These are phyloP conservation scores for Arthrobotrys pseudoclavata DNA, from an alignment of 2,329 filamentous ascomycete species.

Conservation along the genomic window DNA sequence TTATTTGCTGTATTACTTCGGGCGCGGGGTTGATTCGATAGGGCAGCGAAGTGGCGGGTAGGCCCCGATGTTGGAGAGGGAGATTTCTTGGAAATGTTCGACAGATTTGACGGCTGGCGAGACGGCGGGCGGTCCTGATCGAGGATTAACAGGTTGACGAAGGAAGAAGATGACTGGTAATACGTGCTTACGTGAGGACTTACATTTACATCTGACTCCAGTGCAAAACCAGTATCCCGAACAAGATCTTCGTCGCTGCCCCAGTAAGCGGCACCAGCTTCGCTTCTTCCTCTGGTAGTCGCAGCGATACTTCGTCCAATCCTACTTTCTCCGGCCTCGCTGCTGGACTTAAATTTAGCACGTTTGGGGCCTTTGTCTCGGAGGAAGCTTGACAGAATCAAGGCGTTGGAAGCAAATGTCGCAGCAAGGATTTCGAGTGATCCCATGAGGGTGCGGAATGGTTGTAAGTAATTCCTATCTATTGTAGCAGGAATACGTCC, in stretches of 20 bases:
- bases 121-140: constrained; percentile 50
- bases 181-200: constrained; percentile 47
- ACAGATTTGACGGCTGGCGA: constrained; percentile 40
- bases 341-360: constrained; percentile 77
- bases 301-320: constrained; percentile 67
- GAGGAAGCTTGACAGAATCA: constrained; percentile 93
- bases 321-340: constrained; percentile 71
- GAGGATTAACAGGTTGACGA: constrained; percentile 4
- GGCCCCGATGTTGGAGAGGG: constrained; percentile 24
- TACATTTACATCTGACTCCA: constrained; percentile 43
- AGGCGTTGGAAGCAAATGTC: constrained; percentile 85
- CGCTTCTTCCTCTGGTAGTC: constrained; percentile 39
- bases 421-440: constrained; percentile 92
- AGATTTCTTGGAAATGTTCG: constrained; percentile 30
- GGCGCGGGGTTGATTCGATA: constrained; percentile 39
- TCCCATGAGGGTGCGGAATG: constrained; percentile 88
- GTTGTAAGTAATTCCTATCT: constrained; percentile 78
- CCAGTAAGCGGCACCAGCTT: constrained; percentile 71
- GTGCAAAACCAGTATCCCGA: constrained; percentile 75
- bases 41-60: constrained; percentile 45
- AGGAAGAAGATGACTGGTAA: neutral
- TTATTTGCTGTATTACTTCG: constrained; percentile 32
- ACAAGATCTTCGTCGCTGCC: constrained; percentile 94
- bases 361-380: constrained; percentile 92
- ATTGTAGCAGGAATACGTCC: constrained; percentile 87